Conservation (phyloP, 1,284 basidiomycete species). For the Phellopilus nigrolimitatus region DNA sequence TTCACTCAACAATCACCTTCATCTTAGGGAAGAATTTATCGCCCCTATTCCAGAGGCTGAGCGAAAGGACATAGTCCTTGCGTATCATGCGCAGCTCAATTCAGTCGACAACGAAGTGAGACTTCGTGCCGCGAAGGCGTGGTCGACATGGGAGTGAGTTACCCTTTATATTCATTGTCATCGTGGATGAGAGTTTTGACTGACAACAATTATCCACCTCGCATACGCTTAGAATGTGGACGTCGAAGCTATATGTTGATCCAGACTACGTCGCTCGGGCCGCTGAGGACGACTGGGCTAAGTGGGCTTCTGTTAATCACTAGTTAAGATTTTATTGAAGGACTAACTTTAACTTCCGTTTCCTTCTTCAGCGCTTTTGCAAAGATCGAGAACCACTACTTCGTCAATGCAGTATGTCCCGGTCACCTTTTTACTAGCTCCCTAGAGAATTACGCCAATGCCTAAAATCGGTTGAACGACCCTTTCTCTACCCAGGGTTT, state of each 20-base stretch:
- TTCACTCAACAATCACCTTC: slow-evolving; percentile 14
- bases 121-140: slow-evolving; percentile 75
- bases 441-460: too few species aligned
- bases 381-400: slow-evolving; percentile 90
- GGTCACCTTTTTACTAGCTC: background rate
- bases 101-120: slow-evolving; percentile 66
- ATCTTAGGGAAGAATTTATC: slow-evolving; percentile 72
- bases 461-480: too few species aligned
- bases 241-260: slow-evolving; percentile 70
- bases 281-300: slow-evolving; percentile 70
- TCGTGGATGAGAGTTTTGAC: slow-evolving; percentile 10
- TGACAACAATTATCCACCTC: too few species aligned
- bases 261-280: slow-evolving; percentile 66
- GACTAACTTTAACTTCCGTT: slow-evolving; percentile 16
- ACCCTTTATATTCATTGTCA: slow-evolving; percentile 1
- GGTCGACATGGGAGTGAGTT: slow-evolving; percentile 86
- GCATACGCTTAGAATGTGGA: slow-evolving; percentile 58
- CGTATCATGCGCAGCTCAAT: slow-evolving; percentile 82
- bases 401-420: slow-evolving; percentile 62
- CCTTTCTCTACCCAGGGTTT: slow-evolving; percentile 54
- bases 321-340: slow-evolving; percentile 14
- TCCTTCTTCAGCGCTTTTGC: slow-evolving; percentile 67
- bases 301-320: slow-evolving; percentile 48
- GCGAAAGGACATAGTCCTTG: slow-evolving; percentile 73
- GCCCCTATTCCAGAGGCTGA: slow-evolving; percentile 78